Conservation (phyloP, 306 rosid species). For the Begonia fuchsioides region DNA sequence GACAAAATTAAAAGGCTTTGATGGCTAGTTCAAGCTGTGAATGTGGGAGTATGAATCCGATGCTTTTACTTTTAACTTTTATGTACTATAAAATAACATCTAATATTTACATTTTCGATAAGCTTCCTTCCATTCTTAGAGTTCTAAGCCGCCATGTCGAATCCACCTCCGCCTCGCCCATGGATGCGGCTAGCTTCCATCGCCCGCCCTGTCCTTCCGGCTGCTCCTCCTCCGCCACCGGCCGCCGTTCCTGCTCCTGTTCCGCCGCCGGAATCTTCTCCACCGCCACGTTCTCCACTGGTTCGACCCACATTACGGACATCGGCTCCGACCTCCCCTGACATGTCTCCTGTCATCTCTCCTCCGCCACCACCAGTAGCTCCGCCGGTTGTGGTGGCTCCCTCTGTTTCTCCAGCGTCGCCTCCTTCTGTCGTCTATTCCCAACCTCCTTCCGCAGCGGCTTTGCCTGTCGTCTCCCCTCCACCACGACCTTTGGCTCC, state of each 20-base stretch:
- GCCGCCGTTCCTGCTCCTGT: not conserved
- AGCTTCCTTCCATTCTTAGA: no score
- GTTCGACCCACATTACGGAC: constrained; percentile 4
- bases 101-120: no score
- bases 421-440: not conserved
- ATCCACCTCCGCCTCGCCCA: constrained; percentile 7
- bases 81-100: no score
- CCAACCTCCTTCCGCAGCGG: no score
- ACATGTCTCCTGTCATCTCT: not conserved
- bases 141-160: not conserved
- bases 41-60: no score
- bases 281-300: not conserved
- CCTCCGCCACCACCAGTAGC: not conserved
- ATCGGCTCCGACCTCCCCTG: not conserved
- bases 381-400: not conserved
- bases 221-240: not conserved
- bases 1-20: no score
- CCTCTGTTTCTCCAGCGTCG: not conserved
- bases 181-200: constrained; percentile 11
- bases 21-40: no score
- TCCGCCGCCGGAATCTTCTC: not conserved
- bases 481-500: not conserved
- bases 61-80: no score
- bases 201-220: constrained; percentile 2
- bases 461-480: not conserved